Evolutionary conservation across 139 green algal species (phyloP).

Genomic region (Coelastrella sp.): DNA sequence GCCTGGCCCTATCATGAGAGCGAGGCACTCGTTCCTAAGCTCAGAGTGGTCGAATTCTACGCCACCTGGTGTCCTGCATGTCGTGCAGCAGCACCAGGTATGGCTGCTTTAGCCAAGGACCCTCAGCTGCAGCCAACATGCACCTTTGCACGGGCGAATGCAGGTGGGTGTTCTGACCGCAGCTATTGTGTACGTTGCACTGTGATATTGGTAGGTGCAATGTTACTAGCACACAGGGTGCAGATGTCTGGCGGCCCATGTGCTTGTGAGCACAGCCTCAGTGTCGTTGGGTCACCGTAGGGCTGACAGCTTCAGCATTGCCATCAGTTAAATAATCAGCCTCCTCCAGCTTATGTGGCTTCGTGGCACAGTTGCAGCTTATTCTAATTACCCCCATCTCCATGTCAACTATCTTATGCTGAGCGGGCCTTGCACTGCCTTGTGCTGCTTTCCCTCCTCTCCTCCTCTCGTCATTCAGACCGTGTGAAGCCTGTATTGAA

Average conservation of each 20-base stretch:
- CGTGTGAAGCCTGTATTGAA: constrained; percentile 34
- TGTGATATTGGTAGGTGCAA: too few species aligned
- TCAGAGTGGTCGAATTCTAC: constrained; percentile 41
- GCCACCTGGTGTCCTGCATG: constrained; percentile 40
- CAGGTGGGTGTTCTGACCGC: background rate
- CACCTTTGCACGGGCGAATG: constrained; percentile 23
- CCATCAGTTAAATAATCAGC: too few species aligned
- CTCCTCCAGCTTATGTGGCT: too few species aligned
- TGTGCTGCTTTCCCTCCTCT: background rate
- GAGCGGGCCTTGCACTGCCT: too few species aligned
- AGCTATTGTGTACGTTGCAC: background rate
- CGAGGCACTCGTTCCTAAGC: background rate
- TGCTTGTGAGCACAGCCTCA: too few species aligned
- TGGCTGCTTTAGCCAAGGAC: constrained; percentile 1
- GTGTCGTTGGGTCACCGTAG: too few species aligned
- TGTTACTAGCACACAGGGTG: too few species aligned
- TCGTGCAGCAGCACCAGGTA: constrained; percentile 13
- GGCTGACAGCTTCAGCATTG: too few species aligned
- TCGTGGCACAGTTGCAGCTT: too few species aligned
- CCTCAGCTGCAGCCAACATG: constrained; percentile 7
- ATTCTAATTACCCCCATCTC: too few species aligned
- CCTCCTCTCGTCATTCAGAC: background rate
- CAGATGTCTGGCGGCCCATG: too few species aligned
- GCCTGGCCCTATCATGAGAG: constrained; percentile 7
- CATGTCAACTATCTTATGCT: too few species aligned